phyloP scores from a whole-genome alignment of 129 eudicot species.

The Arctium minus region DNA sequence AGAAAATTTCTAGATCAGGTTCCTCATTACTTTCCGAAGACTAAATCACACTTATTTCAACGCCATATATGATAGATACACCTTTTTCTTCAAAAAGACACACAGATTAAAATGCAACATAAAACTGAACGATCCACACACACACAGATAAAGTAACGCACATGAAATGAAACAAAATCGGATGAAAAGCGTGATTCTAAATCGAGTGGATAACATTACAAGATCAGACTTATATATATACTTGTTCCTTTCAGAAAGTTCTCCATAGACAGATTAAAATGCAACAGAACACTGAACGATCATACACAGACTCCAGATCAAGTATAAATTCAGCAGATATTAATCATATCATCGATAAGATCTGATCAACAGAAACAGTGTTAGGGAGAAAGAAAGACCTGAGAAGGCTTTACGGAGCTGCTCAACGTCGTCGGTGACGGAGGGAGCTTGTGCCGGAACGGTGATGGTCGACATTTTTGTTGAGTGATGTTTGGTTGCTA shows the following conservation, averaged over 20 bases:
- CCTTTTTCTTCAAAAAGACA: background rate
- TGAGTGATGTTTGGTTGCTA: background rate
- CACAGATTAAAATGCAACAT: background rate
- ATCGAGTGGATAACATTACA: background rate
- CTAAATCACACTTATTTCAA: constrained; percentile 8
- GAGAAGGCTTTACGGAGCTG: constrained; percentile 82
- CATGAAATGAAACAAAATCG: background rate
- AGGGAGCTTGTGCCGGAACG: constrained; percentile 52
- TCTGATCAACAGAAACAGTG: background rate
- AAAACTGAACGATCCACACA: background rate
- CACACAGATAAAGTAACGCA: background rate
- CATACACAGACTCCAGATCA: background rate
- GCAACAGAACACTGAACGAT: background rate
- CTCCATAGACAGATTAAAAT: background rate
- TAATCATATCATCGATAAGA: background rate
- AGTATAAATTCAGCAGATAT: background rate
- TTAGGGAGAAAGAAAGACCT: constrained; percentile 30
- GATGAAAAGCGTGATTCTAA: background rate
- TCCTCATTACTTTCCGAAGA: background rate
- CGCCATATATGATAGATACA: background rate
- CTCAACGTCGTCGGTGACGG: constrained; percentile 65
- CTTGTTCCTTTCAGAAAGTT: background rate
- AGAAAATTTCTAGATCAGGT: background rate
- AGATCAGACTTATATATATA: background rate
- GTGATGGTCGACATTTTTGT: constrained; percentile 58